Evolutionary conservation across 2,329 filamentous ascomycete genomes (phyloP).

Genomic region (Aspergillus sp.): DNA sequence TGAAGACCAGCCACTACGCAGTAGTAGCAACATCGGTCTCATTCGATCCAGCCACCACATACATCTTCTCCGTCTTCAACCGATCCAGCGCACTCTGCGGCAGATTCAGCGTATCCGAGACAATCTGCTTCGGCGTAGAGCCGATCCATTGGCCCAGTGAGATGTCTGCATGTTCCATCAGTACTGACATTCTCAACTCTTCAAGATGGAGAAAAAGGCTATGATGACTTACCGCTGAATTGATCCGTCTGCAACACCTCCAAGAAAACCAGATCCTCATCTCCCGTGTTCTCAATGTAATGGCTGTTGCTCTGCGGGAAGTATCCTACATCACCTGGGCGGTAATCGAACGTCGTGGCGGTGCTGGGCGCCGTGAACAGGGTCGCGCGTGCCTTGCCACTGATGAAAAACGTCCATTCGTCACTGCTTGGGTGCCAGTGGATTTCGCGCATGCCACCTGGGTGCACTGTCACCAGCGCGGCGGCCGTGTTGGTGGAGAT

Average conservation of each 20-base stretch:
- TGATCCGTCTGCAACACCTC: conserved; percentile 73
- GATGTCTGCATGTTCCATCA: conserved; percentile 43
- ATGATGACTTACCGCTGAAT: conserved; percentile 50
- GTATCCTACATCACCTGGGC: conserved; percentile 73
- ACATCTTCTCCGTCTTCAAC: conserved; percentile 51
- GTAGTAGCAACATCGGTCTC: background rate
- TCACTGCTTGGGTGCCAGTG: conserved; percentile 81
- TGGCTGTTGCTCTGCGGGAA: conserved; percentile 77
- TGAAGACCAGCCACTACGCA: background rate
- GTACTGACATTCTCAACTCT: background rate
- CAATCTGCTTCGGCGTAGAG: conserved; percentile 58
- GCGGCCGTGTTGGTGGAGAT: conserved; percentile 73
- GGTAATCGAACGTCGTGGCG: conserved; percentile 75
- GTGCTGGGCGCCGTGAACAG: conserved; percentile 70
- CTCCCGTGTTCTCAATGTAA: conserved; percentile 75
- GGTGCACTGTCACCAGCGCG: conserved; percentile 70
- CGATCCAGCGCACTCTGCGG: conserved; percentile 42
- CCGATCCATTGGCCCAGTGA: conserved; percentile 52
- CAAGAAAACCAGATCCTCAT: conserved; percentile 73
- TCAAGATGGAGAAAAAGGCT: background rate
- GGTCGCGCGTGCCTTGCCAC: conserved; percentile 70
- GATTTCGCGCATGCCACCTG: conserved; percentile 74
- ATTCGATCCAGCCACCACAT: conserved; percentile 40
- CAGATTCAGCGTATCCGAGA: conserved; percentile 58
- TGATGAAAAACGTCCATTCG: conserved; percentile 79